A percentile compares a stretch with the other conserved stretches of the same genome.
Conservation (phyloP, 108 stramenopile species). For the Chaetoceros muelleri region DNA sequence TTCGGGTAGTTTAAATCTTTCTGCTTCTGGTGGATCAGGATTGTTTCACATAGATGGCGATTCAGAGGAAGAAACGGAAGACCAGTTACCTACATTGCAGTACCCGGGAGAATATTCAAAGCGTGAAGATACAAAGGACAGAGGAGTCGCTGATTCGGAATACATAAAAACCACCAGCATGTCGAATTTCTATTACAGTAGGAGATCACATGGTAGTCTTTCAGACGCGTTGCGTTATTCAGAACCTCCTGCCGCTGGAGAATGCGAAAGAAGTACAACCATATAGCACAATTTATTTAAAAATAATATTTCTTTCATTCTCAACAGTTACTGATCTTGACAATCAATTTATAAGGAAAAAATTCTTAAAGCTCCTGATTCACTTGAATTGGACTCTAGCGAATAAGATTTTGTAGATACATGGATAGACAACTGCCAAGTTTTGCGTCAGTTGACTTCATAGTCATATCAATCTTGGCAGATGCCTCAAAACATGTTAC, state of each 20-base stretch:
- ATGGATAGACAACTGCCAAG: conserved; percentile 56
- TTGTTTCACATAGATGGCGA: too few relatives aligned
- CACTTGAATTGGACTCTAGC: conserved; percentile 7
- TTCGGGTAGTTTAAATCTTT: conserved; percentile 45
- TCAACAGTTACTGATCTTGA: neutral
- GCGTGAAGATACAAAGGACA: too few relatives aligned
- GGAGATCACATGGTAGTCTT: neutral
- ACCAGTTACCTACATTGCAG: too few relatives aligned
- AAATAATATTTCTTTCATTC: too few relatives aligned
- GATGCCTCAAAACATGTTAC: conserved; percentile 40
- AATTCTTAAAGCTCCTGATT: neutral
- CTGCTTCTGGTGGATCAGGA: too few relatives aligned
- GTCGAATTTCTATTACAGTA: neutral
- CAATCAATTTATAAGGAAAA: neutral
- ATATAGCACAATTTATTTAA: too few relatives aligned
- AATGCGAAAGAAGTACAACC: too few relatives aligned
- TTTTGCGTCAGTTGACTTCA: conserved; percentile 66
- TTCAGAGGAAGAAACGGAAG: too few relatives aligned
- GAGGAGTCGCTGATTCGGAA: too few relatives aligned
- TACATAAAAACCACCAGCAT: neutral
- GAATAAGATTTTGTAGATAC: conserved; percentile 60
- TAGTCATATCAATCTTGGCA: conserved; percentile 55
- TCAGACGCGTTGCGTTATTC: neutral
- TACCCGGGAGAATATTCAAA: too few relatives aligned
- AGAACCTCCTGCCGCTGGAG: neutral